These are phyloP conservation scores for Myxozyma sirexii DNA, from an alignment of 805 yeast species.

Conservation along the genomic window DNA sequence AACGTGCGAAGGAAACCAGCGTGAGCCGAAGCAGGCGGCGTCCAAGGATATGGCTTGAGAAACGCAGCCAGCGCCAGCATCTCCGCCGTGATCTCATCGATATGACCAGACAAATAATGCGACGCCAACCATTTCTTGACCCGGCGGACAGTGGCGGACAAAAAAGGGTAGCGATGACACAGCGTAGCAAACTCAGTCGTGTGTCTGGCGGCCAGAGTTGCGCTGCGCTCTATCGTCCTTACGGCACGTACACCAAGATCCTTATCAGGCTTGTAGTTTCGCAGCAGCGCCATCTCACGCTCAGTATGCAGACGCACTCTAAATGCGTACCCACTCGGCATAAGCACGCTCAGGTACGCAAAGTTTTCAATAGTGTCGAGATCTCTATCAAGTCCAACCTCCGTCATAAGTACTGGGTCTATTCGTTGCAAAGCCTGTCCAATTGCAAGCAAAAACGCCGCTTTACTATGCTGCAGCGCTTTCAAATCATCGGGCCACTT, in stretches of 20 bases:
- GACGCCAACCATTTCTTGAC: constrained; percentile 89
- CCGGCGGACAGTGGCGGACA: constrained; percentile 77
- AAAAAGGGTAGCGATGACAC: constrained; percentile 69
- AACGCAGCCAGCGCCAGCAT: constrained; percentile 80
- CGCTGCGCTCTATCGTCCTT: constrained; percentile 15
- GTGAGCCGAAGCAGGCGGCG: constrained; percentile 74
- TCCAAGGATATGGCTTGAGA: constrained; percentile 84
- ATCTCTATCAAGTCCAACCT: constrained; percentile 64
- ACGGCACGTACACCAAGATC: constrained; percentile 46
- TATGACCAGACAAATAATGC: constrained; percentile 71
- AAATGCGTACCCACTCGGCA: constrained; percentile 92
- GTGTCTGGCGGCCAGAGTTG: constrained; percentile 48
- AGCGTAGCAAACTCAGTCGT: constrained; percentile 75
- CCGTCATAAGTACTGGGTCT: constrained; percentile 59
- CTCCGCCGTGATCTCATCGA: constrained; percentile 79
- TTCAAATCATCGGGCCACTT: constrained; percentile 93
- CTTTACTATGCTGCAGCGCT: constrained; percentile 84
- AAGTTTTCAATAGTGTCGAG: constrained; percentile 42
- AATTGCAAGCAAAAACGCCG: constrained; percentile 82
- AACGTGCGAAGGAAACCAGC: constrained; percentile 79
- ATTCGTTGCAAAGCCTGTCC: constrained; percentile 50
- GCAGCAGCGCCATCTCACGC: constrained; percentile 74
- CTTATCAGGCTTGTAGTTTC: constrained; percentile 48
- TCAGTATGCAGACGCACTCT: constrained; percentile 75
- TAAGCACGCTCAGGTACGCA: constrained; percentile 61